These are phyloP conservation scores for Penicillium herquei DNA, from an alignment of 495 filamentous ascomycete species.

Conservation along the genomic window DNA sequence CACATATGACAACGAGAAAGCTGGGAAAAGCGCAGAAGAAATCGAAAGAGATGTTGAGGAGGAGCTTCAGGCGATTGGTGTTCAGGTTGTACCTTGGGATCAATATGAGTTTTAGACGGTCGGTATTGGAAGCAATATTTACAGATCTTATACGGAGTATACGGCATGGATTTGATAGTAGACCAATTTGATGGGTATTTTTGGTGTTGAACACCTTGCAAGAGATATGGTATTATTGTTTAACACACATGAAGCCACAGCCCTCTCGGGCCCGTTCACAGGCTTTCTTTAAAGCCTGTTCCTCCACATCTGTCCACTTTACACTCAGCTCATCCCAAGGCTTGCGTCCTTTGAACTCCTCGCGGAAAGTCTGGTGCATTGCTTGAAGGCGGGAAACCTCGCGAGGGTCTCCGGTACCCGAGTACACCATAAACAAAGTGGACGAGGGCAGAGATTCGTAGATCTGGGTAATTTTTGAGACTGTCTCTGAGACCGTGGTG, in stretches of 20 bases:
- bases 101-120: not conserved
- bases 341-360: conserved; percentile 68
- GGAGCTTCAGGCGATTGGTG: not conserved
- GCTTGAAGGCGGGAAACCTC: conserved; percentile 71
- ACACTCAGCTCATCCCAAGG: conserved; percentile 88
- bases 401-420: conserved; percentile 82
- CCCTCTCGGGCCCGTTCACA: conserved; percentile 69
- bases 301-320: conserved; percentile 88
- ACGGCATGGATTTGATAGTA: not conserved
- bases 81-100: not conserved
- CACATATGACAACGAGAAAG: not conserved
- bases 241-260: conserved; percentile 79
- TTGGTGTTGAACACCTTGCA: not conserved
- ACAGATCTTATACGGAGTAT: not conserved
- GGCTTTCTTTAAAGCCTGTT: conserved; percentile 72
- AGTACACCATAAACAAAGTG: conserved; percentile 85
- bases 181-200: not conserved
- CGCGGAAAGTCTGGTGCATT: conserved; percentile 69
- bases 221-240: conserved; percentile 35
- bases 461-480: conserved; percentile 62
- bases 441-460: conserved; percentile 76
- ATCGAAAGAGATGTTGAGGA: conserved; percentile 1
- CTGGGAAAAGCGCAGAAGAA: conserved; percentile 1
- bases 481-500: conserved; percentile 46
- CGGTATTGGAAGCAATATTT: no score